Evolutionary conservation across 2,329 filamentous ascomycete species (phyloP), one percentile per base, ranked within the genome.

Genomic region (Colletotrichum sp.): DNA sequence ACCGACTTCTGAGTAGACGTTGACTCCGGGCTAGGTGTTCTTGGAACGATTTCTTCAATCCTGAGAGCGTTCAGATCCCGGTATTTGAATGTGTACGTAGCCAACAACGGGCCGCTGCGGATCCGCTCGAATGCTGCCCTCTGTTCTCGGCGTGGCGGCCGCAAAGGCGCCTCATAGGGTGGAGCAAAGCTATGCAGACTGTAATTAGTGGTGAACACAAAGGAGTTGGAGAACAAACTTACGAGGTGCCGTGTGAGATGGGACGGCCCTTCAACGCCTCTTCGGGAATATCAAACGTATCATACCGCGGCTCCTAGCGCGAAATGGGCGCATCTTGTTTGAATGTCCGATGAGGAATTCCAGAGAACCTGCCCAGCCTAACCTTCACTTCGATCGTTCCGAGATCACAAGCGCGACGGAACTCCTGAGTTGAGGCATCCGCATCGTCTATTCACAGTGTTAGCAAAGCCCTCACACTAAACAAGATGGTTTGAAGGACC

Each of bases 191-290:
- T 76, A 18, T n/a, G 5, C 3, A 59, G 26, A 24, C 3, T 30
- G 4, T 60, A 8, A 18, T 67, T 13, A 69, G 24, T 8, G 9
- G 16, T 9, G 21, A 28, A 3, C 28, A 26, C 8, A 12, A 4
- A 10, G 18, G 7, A 32, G 10, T 15, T 24, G 12, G 21, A 8
- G 49, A 24, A 6, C 16, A 6, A 52, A 44, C 79, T 74, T 75
- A 85, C 83, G 66, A 78, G 16, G 82, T 82, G 6, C 82, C 82
- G 39, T 85, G 84, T 2, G 83, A 84, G 9, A 85, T 75, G 0
- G 81, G 80, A 62, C 79, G 80, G 9, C 83, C 84, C 39, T 85
- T 85, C 5, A 85, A 77, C 0, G 83, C 80, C 70, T 84, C 81
- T 59, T 85, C 84, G 1, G 83, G 77, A 3, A 85, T 77, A 69